Percentiles rank a stretch among this genome's conserved stretches.
Evolutionary conservation across 805 yeast genomes (phyloP).

Genomic region (Hermanozyma aechmeae): DNA sequence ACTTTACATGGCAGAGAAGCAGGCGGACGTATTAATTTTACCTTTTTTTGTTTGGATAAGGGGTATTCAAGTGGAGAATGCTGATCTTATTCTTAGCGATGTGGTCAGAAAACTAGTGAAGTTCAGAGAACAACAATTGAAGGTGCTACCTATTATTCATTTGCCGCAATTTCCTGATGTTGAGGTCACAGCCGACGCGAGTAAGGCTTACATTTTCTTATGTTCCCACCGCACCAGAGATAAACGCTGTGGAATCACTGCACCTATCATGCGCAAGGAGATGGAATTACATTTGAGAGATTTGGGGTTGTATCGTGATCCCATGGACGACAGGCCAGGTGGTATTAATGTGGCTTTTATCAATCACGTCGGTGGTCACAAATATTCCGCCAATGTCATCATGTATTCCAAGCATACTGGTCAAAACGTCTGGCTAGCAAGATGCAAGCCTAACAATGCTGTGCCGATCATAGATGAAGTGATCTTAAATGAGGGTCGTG

Average conservation of each 20-base stretch:
- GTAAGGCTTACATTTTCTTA: constrained; percentile 48
- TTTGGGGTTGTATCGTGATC: constrained; percentile 64
- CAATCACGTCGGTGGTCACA: constrained; percentile 95
- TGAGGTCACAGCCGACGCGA: constrained; percentile 18
- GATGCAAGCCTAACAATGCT: constrained; percentile 71
- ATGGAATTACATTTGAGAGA: constrained; percentile 68
- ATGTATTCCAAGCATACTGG: constrained; percentile 59
- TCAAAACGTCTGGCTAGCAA: constrained; percentile 80
- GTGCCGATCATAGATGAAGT: constrained; percentile 70
- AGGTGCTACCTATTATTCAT: constrained; percentile 5
- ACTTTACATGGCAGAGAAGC: constrained; percentile 30
- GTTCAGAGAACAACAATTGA: constrained; percentile 6
- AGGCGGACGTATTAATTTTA: constrained; percentile 55
- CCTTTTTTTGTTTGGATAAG: constrained; percentile 71
- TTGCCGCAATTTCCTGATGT: constrained; percentile 17
- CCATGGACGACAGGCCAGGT: constrained; percentile 61
- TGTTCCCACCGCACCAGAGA: constrained; percentile 92
- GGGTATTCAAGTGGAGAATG: constrained; percentile 36
- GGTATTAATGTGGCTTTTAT: constrained; percentile 67
- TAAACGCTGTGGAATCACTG: constrained; percentile 88
- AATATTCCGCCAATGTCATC: constrained; percentile 82
- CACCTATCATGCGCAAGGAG: constrained; percentile 78
- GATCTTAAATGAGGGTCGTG: constrained; percentile 55
- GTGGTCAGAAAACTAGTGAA: constrained; percentile 34
- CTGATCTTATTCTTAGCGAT: constrained; percentile 32